Evolutionary conservation across 768 basidiomycete genomes (phyloP).

Genomic region (Ramaria sp.): DNA sequence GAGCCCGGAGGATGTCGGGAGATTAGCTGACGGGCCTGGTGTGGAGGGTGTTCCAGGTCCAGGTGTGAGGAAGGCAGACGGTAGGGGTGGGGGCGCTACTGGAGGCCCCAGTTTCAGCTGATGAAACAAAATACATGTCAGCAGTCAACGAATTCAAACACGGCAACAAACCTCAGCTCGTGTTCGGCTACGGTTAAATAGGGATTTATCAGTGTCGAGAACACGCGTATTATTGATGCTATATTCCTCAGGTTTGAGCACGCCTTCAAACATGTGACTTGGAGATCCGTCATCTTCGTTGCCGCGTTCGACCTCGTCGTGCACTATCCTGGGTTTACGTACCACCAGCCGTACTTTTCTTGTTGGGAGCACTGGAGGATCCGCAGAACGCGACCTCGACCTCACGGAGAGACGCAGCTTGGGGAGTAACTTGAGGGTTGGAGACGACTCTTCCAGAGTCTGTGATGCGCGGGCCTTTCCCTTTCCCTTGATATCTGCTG

Average conservation of each 20-base stretch:
- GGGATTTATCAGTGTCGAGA: conserved; percentile 43
- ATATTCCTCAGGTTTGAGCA: conserved; percentile 57
- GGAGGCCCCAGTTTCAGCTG: conserved; percentile 26
- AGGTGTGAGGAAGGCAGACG: conserved; percentile 1
- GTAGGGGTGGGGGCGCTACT: conserved; percentile 28
- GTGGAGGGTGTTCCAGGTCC: conserved; percentile 12
- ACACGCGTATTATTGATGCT: conserved; percentile 66
- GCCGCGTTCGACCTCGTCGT: conserved; percentile 27
- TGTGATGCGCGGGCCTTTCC: neutral
- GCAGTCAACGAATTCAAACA: neutral
- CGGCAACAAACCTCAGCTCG: conserved; percentile 52
- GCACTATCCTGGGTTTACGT: conserved; percentile 13
- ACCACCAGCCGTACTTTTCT: conserved; percentile 5
- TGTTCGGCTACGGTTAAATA: conserved; percentile 64
- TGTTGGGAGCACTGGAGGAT: neutral
- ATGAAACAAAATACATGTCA: neutral
- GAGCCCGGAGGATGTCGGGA: conserved; percentile 8
- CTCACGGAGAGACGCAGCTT: neutral
- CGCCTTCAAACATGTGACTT: conserved; percentile 74
- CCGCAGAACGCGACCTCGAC: neutral
- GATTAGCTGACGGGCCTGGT: conserved; percentile 27
- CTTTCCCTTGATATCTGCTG: conserved; percentile 13
- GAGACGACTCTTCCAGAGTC: neutral
- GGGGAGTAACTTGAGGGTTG: neutral
- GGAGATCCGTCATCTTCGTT: conserved; percentile 38